Evolutionary conservation across 108 stramenopile genomes (phyloP).

Genomic region (Cylindrotheca fusiformis): DNA sequence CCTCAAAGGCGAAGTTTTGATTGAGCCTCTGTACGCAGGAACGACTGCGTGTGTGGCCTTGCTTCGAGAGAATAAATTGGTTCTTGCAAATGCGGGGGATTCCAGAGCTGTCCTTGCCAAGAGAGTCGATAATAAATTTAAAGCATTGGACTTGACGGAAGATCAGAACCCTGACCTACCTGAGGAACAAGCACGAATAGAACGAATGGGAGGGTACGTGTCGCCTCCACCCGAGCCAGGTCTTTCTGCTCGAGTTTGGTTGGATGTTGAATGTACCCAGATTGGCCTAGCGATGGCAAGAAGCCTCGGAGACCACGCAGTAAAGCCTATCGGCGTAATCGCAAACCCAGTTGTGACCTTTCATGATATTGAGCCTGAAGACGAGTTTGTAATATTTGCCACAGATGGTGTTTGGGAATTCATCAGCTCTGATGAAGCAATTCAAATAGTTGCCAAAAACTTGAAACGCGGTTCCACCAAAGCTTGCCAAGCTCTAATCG

Average conservation of each 20-base stretch:
- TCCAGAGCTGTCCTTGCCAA: conserved; percentile 87
- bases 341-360: conserved; percentile 87
- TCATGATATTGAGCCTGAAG: conserved; percentile 49
- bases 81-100: conserved; percentile 89
- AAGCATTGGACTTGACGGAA: conserved; percentile 61
- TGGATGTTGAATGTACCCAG: conserved; percentile 85
- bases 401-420: conserved; percentile 98
- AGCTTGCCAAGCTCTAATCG: conserved; percentile 86
- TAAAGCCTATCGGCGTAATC: conserved; percentile 87
- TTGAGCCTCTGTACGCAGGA: conserved; percentile 85
- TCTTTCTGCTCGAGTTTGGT: conserved; percentile 88
- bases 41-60: conserved; percentile 91
- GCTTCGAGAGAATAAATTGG: conserved; percentile 66
- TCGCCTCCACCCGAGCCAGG: conserved; percentile 92
- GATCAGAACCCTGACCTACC: conserved; percentile 94
- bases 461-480: conserved; percentile 54
- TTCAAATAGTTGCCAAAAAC: conserved; percentile 60
- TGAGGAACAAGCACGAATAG: conserved; percentile 77
- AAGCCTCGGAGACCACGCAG: conserved; percentile 95
- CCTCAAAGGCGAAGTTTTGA: conserved; percentile 52
- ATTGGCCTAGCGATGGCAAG: conserved; percentile 95
- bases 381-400: conserved; percentile 89
- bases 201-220: conserved; percentile 85
- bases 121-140: conserved; percentile 14
- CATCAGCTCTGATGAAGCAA: conserved; percentile 72